Conservation (phyloP, 1,284 basidiomycete genomes). For the Stygiomarasmius scandens region DNA sequence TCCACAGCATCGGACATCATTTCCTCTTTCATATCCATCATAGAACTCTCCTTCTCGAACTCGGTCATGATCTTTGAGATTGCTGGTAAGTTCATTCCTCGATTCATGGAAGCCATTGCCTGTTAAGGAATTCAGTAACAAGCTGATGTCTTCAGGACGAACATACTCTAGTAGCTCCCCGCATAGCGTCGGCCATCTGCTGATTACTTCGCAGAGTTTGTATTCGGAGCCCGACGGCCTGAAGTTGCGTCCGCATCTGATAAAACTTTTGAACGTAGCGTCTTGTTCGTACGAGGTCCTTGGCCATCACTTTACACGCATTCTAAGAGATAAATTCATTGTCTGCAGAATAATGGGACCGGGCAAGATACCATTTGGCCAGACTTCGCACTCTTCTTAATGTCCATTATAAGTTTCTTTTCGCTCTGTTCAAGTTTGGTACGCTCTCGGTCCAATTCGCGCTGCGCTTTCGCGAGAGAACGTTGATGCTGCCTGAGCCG, state of each 20-base stretch:
- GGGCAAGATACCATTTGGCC: conserved; percentile 84
- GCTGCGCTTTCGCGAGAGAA: conserved; percentile 92
- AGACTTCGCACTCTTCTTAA: conserved; percentile 94
- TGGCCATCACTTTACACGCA: conserved; percentile 99
- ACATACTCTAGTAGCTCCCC: conserved; percentile 90
- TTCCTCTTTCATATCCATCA: conserved; percentile 99
- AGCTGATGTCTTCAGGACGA: neutral
- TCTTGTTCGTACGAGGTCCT: conserved; percentile 95
- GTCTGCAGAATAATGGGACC: conserved; percentile 1
- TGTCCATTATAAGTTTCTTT: conserved; percentile 92
- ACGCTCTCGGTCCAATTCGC: conserved; percentile 95
- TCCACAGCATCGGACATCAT: conserved; percentile 99
- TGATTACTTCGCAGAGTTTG: conserved; percentile 97
- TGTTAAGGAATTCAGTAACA: conserved; percentile 31
- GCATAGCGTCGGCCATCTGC: conserved; percentile 99
- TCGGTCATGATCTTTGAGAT: conserved; percentile 98
- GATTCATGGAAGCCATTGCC: conserved; percentile 99
- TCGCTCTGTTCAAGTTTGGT: conserved; percentile 94
- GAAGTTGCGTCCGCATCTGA: conserved; percentile 97
- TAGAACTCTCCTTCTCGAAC: conserved; percentile 94
- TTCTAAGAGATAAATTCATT: conserved; percentile 56
- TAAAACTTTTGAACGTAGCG: conserved; percentile 98
- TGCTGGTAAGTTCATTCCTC: conserved; percentile 90
- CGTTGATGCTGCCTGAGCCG: conserved; percentile 95
- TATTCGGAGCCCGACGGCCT: conserved; percentile 94